Percentiles rank a stretch among this genome's conserved stretches.
Conservation (phyloP, 164 flowering plant species). For the Protea cynaroides region DNA sequence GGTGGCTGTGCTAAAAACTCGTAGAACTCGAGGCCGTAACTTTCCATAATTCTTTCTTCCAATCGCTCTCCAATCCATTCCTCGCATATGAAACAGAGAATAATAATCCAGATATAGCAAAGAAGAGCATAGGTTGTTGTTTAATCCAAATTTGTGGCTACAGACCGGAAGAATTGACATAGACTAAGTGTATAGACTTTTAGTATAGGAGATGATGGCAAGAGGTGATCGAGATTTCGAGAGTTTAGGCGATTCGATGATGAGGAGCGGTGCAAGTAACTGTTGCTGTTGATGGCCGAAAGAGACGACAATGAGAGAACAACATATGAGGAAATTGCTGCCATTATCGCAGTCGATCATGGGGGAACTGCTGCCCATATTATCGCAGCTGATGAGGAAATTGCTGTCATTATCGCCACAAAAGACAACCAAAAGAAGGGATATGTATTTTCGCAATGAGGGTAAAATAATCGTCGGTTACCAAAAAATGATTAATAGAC, state of each 20-base stretch:
- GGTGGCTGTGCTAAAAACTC: conserved; percentile 40
- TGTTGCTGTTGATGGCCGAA: conserved; percentile 12
- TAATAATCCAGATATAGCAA: neutral
- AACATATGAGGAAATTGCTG: too few relatives aligned
- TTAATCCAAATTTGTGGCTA: too few relatives aligned
- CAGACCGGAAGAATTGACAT: neutral
- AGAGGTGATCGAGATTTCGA: conserved; percentile 13
- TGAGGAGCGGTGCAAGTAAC: conserved; percentile 3
- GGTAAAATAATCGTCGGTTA: too few relatives aligned
- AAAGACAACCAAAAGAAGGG: too few relatives aligned
- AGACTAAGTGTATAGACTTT: neutral
- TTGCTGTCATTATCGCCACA: conserved; percentile 42
- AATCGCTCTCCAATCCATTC: conserved; percentile 24
- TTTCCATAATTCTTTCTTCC: conserved; percentile 44
- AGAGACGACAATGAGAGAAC: conserved; percentile 24
- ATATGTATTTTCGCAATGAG: too few relatives aligned
- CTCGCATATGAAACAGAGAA: conserved; percentile 26
- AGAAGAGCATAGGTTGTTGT: neutral
- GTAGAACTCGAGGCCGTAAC: conserved; percentile 61
- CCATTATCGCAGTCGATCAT: too few relatives aligned
- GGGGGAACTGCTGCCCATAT: too few relatives aligned
- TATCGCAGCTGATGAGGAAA: too few relatives aligned
- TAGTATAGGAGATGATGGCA: conserved; percentile 25
- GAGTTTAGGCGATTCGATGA: conserved; percentile 15
- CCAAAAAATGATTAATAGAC: too few relatives aligned